Percentiles rank a stretch among this genome's conserved stretches.
These are phyloP conservation scores for Leccinum variicolor DNA, from an alignment of 768 basidiomycete genomes.

Conservation along the genomic window DNA sequence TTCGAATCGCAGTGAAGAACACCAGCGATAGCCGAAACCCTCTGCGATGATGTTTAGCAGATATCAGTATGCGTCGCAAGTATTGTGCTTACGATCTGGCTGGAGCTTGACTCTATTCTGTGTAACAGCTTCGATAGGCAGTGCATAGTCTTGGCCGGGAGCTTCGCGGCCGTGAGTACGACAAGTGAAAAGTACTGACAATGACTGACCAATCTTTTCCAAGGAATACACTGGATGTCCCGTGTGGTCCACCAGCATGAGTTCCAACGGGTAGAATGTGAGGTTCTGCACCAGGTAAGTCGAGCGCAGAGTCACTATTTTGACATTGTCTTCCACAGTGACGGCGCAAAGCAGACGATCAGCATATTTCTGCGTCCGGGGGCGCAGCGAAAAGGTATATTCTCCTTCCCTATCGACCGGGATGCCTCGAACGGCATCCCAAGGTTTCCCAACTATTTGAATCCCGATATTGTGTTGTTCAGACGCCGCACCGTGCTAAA, in stretches of 20 bases:
- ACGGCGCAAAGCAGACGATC: conserved; percentile 88
- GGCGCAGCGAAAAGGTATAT: conserved; percentile 82
- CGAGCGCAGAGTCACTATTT: conserved; percentile 90
- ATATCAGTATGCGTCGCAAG: background rate
- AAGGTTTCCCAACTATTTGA: conserved; percentile 78
- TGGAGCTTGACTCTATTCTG: conserved; percentile 80
- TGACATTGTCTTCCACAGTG: conserved; percentile 86
- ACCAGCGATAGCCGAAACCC: conserved; percentile 97
- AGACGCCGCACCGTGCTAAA: conserved; percentile 44
- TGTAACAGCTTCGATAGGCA: conserved; percentile 88
- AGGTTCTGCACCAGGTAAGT: conserved; percentile 89
- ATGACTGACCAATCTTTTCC: conserved; percentile 69
- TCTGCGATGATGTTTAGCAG: conserved; percentile 42
- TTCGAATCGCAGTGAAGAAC: conserved; percentile 82
- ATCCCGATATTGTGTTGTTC: conserved; percentile 84
- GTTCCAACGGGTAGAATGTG: conserved; percentile 88
- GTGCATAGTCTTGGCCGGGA: conserved; percentile 82
- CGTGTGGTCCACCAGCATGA: conserved; percentile 82
- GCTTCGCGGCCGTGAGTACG: conserved; percentile 66
- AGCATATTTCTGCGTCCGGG: conserved; percentile 67
- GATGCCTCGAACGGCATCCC: conserved; percentile 86
- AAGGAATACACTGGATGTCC: conserved; percentile 79
- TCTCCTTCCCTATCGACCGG: conserved; percentile 95
- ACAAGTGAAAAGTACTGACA: background rate
- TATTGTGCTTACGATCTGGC: conserved; percentile 74